Evolutionary conservation across 1,139 yeast species (phyloP).

Genomic region (Yamadazyma siamensis): DNA sequence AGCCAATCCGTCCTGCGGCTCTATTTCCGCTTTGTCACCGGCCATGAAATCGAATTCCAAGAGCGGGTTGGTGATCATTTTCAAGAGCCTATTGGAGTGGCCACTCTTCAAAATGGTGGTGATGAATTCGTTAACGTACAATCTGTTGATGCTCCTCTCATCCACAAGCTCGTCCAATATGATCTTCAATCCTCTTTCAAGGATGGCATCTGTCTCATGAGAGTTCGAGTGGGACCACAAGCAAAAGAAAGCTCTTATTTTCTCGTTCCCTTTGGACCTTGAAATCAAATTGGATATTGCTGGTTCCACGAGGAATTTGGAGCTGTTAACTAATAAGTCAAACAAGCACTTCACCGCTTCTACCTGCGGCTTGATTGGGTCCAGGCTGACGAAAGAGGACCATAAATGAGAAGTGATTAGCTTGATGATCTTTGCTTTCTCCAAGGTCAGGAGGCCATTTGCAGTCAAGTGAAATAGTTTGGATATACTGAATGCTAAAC

Average conservation of each 20-base stretch:
- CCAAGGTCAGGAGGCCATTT: slow-evolving; percentile 18
- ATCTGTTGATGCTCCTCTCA: slow-evolving; percentile 35
- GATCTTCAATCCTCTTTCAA: slow-evolving; percentile 65
- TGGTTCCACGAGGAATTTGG: slow-evolving; percentile 53
- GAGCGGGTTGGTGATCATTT: slow-evolving; percentile 51
- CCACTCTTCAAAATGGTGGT: slow-evolving; percentile 50
- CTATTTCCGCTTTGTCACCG: slow-evolving; percentile 13
- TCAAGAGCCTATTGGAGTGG: slow-evolving; percentile 56
- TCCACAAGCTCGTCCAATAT: slow-evolving; percentile 60
- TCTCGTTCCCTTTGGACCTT: slow-evolving; percentile 29
- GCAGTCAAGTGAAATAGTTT: slow-evolving; percentile 40
- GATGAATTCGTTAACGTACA: slow-evolving; percentile 58
- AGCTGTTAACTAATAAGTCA: slow-evolving; percentile 36
- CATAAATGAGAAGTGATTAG: slow-evolving; percentile 40
- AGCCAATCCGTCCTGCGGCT: slow-evolving; percentile 50
- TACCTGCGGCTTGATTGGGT: slow-evolving; percentile 52
- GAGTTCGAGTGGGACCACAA: slow-evolving; percentile 59
- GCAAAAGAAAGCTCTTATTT: slow-evolving; percentile 48
- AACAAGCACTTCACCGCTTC: slow-evolving; percentile 56
- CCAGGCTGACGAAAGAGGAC: slow-evolving; percentile 41
- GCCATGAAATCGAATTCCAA: slow-evolving; percentile 36
- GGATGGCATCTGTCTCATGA: slow-evolving; percentile 42
- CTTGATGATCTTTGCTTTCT: slow-evolving; percentile 22
- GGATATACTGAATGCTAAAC: slow-evolving; percentile 44
- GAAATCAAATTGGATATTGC: slow-evolving; percentile 50